A percentile compares a stretch with the other conserved stretches of the same genome.
Conservation (phyloP, 2,329 filamentous ascomycete genomes). For the Exophiala calicioides region DNA sequence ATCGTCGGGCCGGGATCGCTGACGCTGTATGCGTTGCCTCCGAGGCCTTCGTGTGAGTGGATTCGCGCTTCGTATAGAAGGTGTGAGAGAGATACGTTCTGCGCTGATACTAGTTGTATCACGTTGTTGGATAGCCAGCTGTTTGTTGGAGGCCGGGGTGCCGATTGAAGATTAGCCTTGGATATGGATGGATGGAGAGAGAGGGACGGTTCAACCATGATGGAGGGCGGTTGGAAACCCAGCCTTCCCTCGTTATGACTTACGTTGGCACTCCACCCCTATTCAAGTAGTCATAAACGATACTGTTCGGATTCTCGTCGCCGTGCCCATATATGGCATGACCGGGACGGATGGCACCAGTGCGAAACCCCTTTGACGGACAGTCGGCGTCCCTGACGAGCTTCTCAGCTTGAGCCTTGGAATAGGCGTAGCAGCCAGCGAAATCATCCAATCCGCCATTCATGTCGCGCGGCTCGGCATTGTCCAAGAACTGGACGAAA, state of each 20-base stretch:
- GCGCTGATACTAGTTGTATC: constrained; percentile 53
- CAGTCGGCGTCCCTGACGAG: constrained; percentile 51
- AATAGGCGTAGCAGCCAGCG: constrained; percentile 51
- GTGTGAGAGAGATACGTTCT: constrained; percentile 58
- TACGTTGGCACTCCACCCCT: constrained; percentile 36
- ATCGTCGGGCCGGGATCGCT: constrained; percentile 53
- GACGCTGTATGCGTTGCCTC: constrained; percentile 53
- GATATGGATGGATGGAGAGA: no score
- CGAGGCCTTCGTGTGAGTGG: constrained; percentile 39
- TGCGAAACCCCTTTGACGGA: constrained; percentile 46
- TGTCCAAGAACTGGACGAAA: constrained; percentile 51
- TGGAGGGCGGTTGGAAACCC: neutral
- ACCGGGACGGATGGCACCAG: constrained; percentile 56
- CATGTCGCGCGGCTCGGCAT: constrained; percentile 43
- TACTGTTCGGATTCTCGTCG: constrained; percentile 40
- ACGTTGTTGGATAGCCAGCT: constrained; percentile 49
- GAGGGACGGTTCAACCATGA: neutral
- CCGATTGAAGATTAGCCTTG: constrained; percentile 20
- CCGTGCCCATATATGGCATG: constrained; percentile 57
- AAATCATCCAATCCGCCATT: constrained; percentile 39
- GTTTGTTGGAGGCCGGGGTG: neutral
- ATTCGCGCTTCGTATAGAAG: constrained; percentile 56
- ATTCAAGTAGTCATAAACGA: constrained; percentile 45
- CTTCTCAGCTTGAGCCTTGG: constrained; percentile 56
- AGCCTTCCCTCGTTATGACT: neutral